Percentiles rank a stretch among this genome's conserved stretches.
phyloP scores from a whole-genome alignment of 2,329 filamentous ascomycete genomes.

The Alternaria triticina region DNA sequence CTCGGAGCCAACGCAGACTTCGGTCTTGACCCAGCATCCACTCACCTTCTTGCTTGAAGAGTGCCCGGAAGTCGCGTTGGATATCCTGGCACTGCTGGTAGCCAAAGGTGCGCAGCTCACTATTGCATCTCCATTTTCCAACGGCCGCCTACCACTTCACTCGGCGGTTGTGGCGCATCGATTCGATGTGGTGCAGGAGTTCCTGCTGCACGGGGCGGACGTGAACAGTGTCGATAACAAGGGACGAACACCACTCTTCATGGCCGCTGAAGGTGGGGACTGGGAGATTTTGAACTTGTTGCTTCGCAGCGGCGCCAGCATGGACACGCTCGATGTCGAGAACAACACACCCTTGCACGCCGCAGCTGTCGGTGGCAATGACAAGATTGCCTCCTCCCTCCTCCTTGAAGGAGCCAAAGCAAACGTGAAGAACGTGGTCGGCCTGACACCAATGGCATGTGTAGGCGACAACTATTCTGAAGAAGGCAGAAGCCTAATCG shows the following conservation, averaged over 20 bases:
- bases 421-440: constrained; percentile 20
- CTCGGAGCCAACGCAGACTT: constrained; percentile 7
- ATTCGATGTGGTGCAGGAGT: constrained; percentile 30
- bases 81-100: constrained; percentile 29
- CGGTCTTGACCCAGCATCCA: constrained; percentile 23
- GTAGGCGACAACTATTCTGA: constrained; percentile 18
- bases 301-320: constrained; percentile 24
- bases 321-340: constrained; percentile 20
- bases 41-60: constrained; percentile 35
- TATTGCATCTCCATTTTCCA: constrained; percentile 28
- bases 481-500: constrained; percentile 27
- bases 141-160: constrained; percentile 34
- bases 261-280: constrained; percentile 26
- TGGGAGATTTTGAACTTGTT: constrained; percentile 30
- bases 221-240: constrained; percentile 22
- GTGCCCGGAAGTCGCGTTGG: constrained; percentile 25
- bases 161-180: constrained; percentile 34
- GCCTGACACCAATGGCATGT: constrained; percentile 21
- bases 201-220: constrained; percentile 26
- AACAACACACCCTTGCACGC: constrained; percentile 31
- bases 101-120: constrained; percentile 26
- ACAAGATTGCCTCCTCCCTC: constrained; percentile 18
- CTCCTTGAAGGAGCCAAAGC: constrained; percentile 29
- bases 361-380: constrained; percentile 23
- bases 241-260: constrained; percentile 29